Percentiles rank a stretch among this genome's conserved stretches.
Evolutionary conservation across 331 rosid genomes (phyloP).

Genomic region (Malus hybrid): DNA sequence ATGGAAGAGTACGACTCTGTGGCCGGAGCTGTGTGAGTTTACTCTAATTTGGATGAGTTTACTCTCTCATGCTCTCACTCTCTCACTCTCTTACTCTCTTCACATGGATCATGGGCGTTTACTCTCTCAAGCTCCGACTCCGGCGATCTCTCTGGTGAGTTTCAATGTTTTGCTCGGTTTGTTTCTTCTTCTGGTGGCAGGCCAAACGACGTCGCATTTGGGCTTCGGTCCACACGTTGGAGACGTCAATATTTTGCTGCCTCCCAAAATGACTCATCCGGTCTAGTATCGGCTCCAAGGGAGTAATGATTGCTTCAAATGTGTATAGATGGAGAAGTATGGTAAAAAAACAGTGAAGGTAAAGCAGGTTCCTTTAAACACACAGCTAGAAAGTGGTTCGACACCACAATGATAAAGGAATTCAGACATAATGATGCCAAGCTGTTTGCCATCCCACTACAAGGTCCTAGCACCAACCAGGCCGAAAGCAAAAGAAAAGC

Average conservation of each 20-base stretch:
- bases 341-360: too few species aligned
- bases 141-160: too few species aligned
- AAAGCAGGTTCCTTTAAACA: too few species aligned
- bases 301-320: slow-evolving; percentile 88
- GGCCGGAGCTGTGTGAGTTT: slow-evolving; percentile 65
- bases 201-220: slow-evolving; percentile 25
- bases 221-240: slow-evolving; percentile 82
- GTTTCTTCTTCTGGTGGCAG: slow-evolving; percentile 13
- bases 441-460: too few species aligned
- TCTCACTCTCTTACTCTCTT: too few species aligned
- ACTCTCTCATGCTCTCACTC: too few species aligned
- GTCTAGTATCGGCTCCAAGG: slow-evolving; percentile 87
- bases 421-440: too few species aligned
- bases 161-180: slow-evolving; percentile 13
- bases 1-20: slow-evolving; percentile 79
- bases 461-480: too few species aligned
- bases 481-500: too few species aligned
- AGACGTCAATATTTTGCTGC: slow-evolving; percentile 69
- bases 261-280: slow-evolving; percentile 78
- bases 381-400: too few species aligned
- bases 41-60: slow-evolving; percentile 88
- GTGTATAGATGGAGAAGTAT: not conserved
- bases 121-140: not conserved
- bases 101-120: too few species aligned
- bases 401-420: too few species aligned